phyloP scores from a whole-genome alignment of 495 filamentous ascomycete species.

The Tuber brumale region DNA sequence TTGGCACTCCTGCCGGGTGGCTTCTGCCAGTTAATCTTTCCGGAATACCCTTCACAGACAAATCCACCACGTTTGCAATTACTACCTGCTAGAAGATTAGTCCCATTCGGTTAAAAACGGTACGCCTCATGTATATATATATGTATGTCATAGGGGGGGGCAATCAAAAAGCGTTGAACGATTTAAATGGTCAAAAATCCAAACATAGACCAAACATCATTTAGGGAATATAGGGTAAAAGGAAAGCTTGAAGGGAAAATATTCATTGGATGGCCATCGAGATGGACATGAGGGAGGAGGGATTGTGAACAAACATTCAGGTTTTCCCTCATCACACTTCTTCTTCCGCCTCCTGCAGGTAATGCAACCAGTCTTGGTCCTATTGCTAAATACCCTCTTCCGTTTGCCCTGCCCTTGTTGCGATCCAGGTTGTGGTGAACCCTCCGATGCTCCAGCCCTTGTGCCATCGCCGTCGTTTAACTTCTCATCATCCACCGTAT shows the following conservation, averaged over 20 bases:
- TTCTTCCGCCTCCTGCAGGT: conserved; percentile 94
- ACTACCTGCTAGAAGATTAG: conserved; percentile 56
- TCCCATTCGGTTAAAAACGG: background rate
- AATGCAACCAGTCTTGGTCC: conserved; percentile 95
- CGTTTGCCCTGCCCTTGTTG: conserved; percentile 43
- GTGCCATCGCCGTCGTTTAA: conserved; percentile 28
- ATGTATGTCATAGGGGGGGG: background rate
- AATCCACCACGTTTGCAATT: conserved; percentile 92
- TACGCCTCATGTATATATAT: background rate
- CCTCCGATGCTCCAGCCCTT: conserved; percentile 30
- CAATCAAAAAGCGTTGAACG: conserved; percentile 1
- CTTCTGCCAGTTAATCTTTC: conserved; percentile 65
- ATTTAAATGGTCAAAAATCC: background rate
- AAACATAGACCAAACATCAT: background rate
- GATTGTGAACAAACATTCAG: conserved; percentile 62
- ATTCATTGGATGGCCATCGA: background rate
- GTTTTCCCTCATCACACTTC: conserved; percentile 95
- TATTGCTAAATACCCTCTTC: conserved; percentile 88
- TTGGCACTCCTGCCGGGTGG: conserved; percentile 54
- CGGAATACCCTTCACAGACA: conserved; percentile 88
- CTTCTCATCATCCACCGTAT: conserved; percentile 31
- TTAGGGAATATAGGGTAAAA: background rate
- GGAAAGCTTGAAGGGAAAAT: background rate
- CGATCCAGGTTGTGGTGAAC: conserved; percentile 29
- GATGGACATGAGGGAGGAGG: background rate